Evolutionary conservation across 1,284 basidiomycete genomes (phyloP), one percentile per base, ranked within the genome.

Genomic region (Pterulicium gracile): DNA sequence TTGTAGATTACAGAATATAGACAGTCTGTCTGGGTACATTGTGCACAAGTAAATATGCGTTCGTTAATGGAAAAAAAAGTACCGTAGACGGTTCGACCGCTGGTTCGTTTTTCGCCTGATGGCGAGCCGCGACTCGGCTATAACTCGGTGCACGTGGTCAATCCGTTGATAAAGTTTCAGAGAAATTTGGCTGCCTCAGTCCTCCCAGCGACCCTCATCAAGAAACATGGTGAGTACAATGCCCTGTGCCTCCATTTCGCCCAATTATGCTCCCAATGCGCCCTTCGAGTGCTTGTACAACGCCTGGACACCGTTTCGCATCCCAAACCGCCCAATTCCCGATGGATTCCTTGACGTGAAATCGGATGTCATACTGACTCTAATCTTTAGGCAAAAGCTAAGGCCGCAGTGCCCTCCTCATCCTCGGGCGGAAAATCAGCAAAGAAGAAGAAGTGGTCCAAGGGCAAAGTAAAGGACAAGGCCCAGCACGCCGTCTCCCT

Each of bases 361-460:
- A 4, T 17, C 15, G 36, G 36, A 39, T 39, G 15, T 7, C 36
- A 39, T 39, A 5, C 36, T 39, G 36, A 39, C 36, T 18, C 19
- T 39, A n/a, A n/a, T 17, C 36, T 18, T 39, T 39, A 39, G 36
- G 5, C 36, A 39, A 39, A 85, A 81, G 79, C 81, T 69, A 85
- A 89, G 76, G 81, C 85, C 63, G 79, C 81, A 61, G 66, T 78
- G 58, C 68, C 84, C 55, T 60, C 81, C 52, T 68, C 79, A 48
- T 77, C 80, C 45, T 70, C 78, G 51, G 81, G 82, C 55, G 83
- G 86, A 59, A 89, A 89, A 67, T 68, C 83, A 60, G 83, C 85
- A 54, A 97, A 97, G 81, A 98, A 98, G 81, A 98, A 98, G 87
- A 98, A 98, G 81, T 98, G 94, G 94, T 97, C 93, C 58, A 98